These are phyloP conservation scores for Benincasa hispida DNA, from an alignment of 306 rosid species.

Conservation along the genomic window DNA sequence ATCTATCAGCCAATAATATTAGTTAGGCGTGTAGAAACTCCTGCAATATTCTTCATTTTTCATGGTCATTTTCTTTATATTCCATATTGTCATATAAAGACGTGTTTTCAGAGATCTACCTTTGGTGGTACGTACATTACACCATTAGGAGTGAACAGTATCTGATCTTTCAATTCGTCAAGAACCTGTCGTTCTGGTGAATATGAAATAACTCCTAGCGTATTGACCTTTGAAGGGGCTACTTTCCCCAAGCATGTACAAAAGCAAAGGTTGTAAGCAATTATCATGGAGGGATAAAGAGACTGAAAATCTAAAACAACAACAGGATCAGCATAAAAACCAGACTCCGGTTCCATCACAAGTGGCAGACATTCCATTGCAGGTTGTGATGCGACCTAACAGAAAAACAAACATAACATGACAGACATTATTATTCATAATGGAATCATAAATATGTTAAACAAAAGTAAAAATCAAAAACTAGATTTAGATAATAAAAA, in stretches of 20 bases:
- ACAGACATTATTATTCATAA: neutral
- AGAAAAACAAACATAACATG: neutral
- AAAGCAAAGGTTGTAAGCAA: constrained; percentile 92
- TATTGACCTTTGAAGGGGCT: constrained; percentile 47
- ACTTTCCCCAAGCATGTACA: constrained; percentile 88
- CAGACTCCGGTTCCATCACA: constrained; percentile 97
- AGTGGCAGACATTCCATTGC: constrained; percentile 97
- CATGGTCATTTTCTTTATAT: neutral
- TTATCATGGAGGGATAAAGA: constrained; percentile 94
- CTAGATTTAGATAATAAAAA: neutral
- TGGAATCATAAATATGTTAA: neutral
- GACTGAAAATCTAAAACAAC: constrained; percentile 92
- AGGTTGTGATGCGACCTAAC: constrained; percentile 95
- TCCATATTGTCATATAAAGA: neutral
- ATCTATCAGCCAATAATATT: neutral
- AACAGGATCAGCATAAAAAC: constrained; percentile 92
- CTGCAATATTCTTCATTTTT: neutral
- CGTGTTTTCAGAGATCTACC: constrained; percentile 31
- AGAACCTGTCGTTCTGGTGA: constrained; percentile 53
- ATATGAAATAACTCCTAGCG: constrained; percentile 70
- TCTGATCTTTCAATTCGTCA: constrained; percentile 48
- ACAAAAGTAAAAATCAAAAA: neutral
- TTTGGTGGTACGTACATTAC: constrained; percentile 79
- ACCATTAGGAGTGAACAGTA: constrained; percentile 83
- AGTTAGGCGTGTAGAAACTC: neutral